These are phyloP conservation scores for Metschnikowia colocasiae DNA, from an alignment of 805 yeast species.

Conservation along the genomic window DNA sequence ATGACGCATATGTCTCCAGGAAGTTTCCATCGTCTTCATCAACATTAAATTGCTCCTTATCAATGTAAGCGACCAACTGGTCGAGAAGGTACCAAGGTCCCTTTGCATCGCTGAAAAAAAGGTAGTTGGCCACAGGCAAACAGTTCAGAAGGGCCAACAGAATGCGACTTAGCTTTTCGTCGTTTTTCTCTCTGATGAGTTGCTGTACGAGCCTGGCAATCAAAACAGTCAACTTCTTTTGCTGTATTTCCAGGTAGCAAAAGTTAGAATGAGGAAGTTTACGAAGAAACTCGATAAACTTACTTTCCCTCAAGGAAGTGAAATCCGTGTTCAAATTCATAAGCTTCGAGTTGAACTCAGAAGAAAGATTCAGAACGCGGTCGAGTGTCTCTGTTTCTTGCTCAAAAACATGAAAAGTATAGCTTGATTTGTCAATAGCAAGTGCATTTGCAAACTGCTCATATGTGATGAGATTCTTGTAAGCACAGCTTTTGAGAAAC, in stretches of 20 bases:
- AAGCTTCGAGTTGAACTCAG: conserved; percentile 30
- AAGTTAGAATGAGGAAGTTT: conserved; percentile 18
- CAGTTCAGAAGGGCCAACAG: conserved; percentile 14
- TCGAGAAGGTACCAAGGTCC: conserved; percentile 24
- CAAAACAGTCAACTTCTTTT: conserved; percentile 20
- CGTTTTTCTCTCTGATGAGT: conserved; percentile 14
- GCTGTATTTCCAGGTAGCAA: conserved; percentile 20
- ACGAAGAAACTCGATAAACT: conserved; percentile 27
- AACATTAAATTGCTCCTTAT: conserved; percentile 13
- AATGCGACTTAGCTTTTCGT: conserved; percentile 29
- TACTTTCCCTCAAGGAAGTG: conserved; percentile 39
- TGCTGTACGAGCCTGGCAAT: conserved; percentile 8
- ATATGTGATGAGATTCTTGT: conserved; percentile 25
- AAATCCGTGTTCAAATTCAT: conserved; percentile 35
- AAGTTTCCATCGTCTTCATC: conserved; percentile 57
- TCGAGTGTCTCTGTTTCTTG: conserved; percentile 27
- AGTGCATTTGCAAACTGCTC: conserved; percentile 25
- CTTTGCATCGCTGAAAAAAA: conserved; percentile 12
- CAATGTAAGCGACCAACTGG: conserved; percentile 19
- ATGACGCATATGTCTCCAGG: conserved; percentile 66
- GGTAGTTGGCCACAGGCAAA: conserved; percentile 13
- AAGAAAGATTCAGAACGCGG: conserved; percentile 12
- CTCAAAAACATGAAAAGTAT: conserved; percentile 22
- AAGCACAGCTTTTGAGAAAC: conserved; percentile 31
- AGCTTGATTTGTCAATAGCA: conserved; percentile 25